phyloP scores from a whole-genome alignment of 495 filamentous ascomycete species.

The Penicillium lividum region DNA sequence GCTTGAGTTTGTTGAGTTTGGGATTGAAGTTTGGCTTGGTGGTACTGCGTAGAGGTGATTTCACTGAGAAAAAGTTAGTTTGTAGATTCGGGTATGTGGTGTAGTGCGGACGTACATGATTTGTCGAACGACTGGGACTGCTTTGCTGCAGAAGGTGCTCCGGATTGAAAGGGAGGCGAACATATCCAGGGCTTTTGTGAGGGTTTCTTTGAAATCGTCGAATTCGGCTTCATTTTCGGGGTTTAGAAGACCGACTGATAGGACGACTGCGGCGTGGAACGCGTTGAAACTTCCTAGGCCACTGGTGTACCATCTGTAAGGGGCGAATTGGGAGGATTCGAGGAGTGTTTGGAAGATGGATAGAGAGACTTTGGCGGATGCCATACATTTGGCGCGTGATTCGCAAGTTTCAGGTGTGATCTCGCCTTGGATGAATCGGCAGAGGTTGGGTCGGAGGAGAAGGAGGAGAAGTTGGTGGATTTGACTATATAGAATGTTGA shows the following conservation, averaged over 20 bases:
- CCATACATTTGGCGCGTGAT: constrained; percentile 43
- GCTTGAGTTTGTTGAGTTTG: constrained; percentile 18
- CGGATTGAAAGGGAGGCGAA: constrained; percentile 43
- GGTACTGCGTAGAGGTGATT: constrained; percentile 24
- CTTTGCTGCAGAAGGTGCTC: constrained; percentile 45
- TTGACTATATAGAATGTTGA: constrained; percentile 49
- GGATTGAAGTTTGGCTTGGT: constrained; percentile 16
- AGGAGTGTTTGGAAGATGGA: constrained; percentile 40
- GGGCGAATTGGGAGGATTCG: constrained; percentile 36
- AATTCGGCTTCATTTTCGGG: constrained; percentile 37
- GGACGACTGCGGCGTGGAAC: constrained; percentile 39
- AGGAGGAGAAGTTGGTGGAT: constrained; percentile 51
- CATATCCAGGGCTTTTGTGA: constrained; percentile 35
- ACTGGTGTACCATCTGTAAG: constrained; percentile 51
- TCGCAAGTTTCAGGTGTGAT: constrained; percentile 41
- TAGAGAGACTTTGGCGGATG: constrained; percentile 43
- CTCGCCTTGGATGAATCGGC: constrained; percentile 42
- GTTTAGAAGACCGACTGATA: constrained; percentile 33
- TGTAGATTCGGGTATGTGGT: neutral
- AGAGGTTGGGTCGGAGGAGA: constrained; percentile 44
- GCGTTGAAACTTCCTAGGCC: constrained; percentile 46
- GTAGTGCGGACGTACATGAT: constrained; percentile 34
- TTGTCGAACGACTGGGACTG: constrained; percentile 39
- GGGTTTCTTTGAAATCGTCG: constrained; percentile 33
- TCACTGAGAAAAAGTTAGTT: constrained; percentile 21